These are phyloP conservation scores for Penicillium sp. DNA, from an alignment of 2,329 filamentous ascomycete genomes.

Conservation along the genomic window DNA sequence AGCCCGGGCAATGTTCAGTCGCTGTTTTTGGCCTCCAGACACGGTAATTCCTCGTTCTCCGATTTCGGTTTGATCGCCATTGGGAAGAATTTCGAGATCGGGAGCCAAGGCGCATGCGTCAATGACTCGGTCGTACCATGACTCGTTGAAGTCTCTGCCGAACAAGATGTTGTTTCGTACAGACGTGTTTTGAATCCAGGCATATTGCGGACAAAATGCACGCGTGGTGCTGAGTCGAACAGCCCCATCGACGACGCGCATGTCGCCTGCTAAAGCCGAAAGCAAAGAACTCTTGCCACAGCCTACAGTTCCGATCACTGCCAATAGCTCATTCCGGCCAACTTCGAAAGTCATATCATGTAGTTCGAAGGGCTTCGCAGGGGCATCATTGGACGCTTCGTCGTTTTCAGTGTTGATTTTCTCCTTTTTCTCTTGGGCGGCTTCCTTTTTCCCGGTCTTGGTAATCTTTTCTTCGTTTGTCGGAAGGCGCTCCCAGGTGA, in stretches of 20 bases:
- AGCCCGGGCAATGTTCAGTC: conserved; percentile 85
- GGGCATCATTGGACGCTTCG: conserved; percentile 14
- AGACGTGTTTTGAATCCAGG: conserved; percentile 94
- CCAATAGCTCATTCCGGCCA: conserved; percentile 42
- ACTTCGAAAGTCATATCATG: conserved; percentile 39
- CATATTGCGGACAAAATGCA: conserved; percentile 93
- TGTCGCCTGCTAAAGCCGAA: conserved; percentile 87
- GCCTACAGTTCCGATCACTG: conserved; percentile 70
- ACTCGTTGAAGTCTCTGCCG: conserved; percentile 72
- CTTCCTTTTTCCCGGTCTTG: conserved; percentile 50
- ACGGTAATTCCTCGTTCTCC: conserved; percentile 95
- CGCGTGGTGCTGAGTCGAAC: conserved; percentile 79
- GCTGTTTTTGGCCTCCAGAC: conserved; percentile 92
- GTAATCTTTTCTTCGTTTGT: conserved; percentile 16
- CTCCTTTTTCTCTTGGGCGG: conserved; percentile 11
- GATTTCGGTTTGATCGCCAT: conserved; percentile 87
- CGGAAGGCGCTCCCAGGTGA: conserved; percentile 60
- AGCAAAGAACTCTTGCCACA: conserved; percentile 89
- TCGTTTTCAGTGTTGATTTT: conserved; percentile 10
- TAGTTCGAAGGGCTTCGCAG: conserved; percentile 44
- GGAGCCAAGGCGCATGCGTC: conserved; percentile 80
- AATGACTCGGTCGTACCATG: conserved; percentile 84
- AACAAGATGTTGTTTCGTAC: conserved; percentile 90
- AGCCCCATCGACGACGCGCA: conserved; percentile 70
- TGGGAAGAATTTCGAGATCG: conserved; percentile 90